These are phyloP conservation scores for Picea engelmannii DNA, from an alignment of 83 land plant species.

Conservation along the genomic window DNA sequence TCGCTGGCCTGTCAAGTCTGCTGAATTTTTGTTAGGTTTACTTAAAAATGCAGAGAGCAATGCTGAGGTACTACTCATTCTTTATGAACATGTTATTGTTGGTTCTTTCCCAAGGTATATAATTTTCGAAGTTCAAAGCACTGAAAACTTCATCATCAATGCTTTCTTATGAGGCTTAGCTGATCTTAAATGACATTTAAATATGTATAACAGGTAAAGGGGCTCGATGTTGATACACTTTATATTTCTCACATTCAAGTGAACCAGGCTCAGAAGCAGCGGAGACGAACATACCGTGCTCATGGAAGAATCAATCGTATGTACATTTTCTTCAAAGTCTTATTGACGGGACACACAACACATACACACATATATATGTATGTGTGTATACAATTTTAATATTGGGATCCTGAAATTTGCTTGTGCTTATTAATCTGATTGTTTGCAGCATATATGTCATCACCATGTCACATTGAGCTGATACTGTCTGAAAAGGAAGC, in stretches of 20 bases:
- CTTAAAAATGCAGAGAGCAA: constrained; percentile 97
- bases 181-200: no score
- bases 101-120: no score
- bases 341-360: no score
- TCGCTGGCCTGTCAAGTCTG: constrained; percentile 98
- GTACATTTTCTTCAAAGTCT: constrained; percentile 5
- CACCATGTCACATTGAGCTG: constrained; percentile 96
- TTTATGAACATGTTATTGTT: no score
- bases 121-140: no score
- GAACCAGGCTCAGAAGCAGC: constrained; percentile 75
- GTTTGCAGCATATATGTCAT: constrained; percentile 92
- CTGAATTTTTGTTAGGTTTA: constrained; percentile 78
- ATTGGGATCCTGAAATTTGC: no score
- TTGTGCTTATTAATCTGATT: background rate
- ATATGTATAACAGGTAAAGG: constrained; percentile 51
- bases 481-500: constrained; percentile 91
- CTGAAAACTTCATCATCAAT: no score
- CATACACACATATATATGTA: no score
- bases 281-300: constrained; percentile 75
- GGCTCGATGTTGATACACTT: constrained; percentile 76
- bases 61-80: constrained; percentile 64
- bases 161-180: no score
- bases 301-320: constrained; percentile 80
- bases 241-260: constrained; percentile 72
- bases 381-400: no score